These are phyloP conservation scores for Teratosphaeria gauchensis DNA, from an alignment of 2,329 filamentous ascomycete genomes.

Conservation along the genomic window DNA sequence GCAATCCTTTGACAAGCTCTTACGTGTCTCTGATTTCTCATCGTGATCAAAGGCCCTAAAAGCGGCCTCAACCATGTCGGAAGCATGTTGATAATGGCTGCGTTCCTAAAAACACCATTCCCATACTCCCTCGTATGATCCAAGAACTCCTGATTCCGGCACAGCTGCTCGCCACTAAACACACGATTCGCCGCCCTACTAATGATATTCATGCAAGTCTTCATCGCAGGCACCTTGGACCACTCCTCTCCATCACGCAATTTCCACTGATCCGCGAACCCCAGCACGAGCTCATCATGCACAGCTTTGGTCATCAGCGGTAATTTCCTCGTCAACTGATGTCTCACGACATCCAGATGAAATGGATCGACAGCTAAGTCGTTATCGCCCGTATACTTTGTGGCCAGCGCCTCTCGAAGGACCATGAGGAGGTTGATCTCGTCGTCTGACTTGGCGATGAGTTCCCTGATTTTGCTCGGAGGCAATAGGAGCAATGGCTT, in stretches of 20 bases:
- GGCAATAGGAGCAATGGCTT: neutral
- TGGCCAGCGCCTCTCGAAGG: neutral
- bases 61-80: neutral
- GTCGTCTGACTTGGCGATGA: neutral
- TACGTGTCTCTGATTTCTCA: neutral
- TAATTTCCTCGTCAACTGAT: neutral
- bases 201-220: neutral
- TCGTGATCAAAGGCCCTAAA: neutral
- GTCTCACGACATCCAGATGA: neutral
- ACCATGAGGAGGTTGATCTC: neutral
- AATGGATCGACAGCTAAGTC: neutral
- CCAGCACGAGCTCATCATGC: neutral
- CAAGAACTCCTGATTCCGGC: conserved; percentile 39
- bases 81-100: neutral
- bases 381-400: neutral
- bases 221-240: neutral
- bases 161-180: conserved; percentile 36
- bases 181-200: conserved; percentile 12
- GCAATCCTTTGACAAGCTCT: neutral
- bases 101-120: neutral
- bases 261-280: neutral
- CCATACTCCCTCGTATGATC: conserved; percentile 24
- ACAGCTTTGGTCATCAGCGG: neutral
- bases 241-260: neutral
- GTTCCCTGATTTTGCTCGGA: neutral